phyloP scores from a whole-genome alignment of 257 asterid species.

The Solanum sejunctum region DNA sequence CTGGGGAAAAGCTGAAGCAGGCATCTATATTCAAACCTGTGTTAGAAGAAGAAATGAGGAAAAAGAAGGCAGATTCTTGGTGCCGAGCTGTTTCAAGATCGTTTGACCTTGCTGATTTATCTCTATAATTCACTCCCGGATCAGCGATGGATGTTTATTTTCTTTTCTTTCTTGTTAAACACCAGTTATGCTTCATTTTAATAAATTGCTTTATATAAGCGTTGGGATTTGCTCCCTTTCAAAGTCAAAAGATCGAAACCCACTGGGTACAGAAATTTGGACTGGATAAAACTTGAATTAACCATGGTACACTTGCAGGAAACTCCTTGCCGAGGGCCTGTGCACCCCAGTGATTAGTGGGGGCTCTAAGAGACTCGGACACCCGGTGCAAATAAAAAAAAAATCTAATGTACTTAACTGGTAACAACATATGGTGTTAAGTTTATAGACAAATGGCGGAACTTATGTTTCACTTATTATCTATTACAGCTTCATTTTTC shows the following conservation, averaged over 20 bases:
- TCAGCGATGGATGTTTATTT: not conserved
- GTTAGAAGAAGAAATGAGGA: constrained; percentile 38
- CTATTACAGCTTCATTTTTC: not conserved
- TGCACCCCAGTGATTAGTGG: no score
- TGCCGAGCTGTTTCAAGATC: constrained; percentile 73
- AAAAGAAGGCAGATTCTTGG: constrained; percentile 80
- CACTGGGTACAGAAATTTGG: no score
- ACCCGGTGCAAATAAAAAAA: no score
- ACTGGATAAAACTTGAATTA: no score
- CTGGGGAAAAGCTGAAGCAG: constrained; percentile 44
- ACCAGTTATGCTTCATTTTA: not conserved
- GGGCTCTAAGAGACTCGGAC: no score
- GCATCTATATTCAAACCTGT: constrained; percentile 40
- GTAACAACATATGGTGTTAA: not conserved
- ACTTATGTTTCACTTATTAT: not conserved
- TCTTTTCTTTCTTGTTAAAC: not conserved
- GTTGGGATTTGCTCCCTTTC: no score
- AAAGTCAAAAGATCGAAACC: no score
- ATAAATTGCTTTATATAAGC: not conserved
- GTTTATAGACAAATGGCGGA: not conserved
- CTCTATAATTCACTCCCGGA: constrained; percentile 13
- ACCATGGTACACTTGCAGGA: no score
- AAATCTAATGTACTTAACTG: not conserved
- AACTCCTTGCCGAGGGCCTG: no score
- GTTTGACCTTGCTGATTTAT: constrained; percentile 83